These are phyloP conservation scores for Clavariopsis aquatica DNA, from an alignment of 495 filamentous ascomycete species.

Conservation along the genomic window DNA sequence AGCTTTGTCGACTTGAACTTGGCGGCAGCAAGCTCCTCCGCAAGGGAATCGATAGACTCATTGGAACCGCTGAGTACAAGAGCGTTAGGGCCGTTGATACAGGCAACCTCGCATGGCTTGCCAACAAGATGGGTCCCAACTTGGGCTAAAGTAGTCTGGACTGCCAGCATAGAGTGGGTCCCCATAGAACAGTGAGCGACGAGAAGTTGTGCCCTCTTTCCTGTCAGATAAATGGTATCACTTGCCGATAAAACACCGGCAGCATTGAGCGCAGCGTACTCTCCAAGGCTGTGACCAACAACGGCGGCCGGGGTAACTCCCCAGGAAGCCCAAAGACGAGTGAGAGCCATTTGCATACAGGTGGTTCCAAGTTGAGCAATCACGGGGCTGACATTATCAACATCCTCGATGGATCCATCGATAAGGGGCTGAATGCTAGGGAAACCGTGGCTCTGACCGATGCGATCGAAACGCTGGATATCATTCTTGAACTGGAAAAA, in stretches of 20 bases:
- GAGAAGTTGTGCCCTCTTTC: slow-evolving; percentile 44
- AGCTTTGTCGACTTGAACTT: slow-evolving; percentile 62
- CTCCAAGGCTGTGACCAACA: slow-evolving; percentile 50
- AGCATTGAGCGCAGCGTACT: slow-evolving; percentile 49
- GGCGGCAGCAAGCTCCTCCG: slow-evolving; percentile 33
- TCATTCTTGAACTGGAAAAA: slow-evolving; percentile 38
- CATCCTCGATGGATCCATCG: slow-evolving; percentile 28
- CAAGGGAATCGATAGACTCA: slow-evolving; percentile 36
- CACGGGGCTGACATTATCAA: slow-evolving; percentile 29
- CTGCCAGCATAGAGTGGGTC: slow-evolving; percentile 56
- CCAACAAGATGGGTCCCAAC: slow-evolving; percentile 43
- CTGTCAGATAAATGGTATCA: slow-evolving; percentile 48
- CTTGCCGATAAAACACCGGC: slow-evolving; percentile 47
- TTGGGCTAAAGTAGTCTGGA: slow-evolving; percentile 41
- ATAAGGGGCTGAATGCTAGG: slow-evolving; percentile 43
- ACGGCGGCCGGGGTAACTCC: slow-evolving; percentile 44
- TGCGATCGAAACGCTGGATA: slow-evolving; percentile 40
- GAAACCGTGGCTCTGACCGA: slow-evolving; percentile 44
- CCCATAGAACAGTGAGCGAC: slow-evolving; percentile 36
- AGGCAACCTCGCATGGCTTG: slow-evolving; percentile 51
- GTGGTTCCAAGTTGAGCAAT: slow-evolving; percentile 43
- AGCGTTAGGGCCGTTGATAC: slow-evolving; percentile 55
- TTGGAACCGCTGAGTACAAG: slow-evolving; percentile 55
- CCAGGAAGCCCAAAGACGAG: slow-evolving; percentile 43
- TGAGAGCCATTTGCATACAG: slow-evolving; percentile 48